Percentiles rank a stretch among this genome's conserved stretches.
phyloP scores from a whole-genome alignment of 768 basidiomycete species.

The Boletus pseudopeckii region DNA sequence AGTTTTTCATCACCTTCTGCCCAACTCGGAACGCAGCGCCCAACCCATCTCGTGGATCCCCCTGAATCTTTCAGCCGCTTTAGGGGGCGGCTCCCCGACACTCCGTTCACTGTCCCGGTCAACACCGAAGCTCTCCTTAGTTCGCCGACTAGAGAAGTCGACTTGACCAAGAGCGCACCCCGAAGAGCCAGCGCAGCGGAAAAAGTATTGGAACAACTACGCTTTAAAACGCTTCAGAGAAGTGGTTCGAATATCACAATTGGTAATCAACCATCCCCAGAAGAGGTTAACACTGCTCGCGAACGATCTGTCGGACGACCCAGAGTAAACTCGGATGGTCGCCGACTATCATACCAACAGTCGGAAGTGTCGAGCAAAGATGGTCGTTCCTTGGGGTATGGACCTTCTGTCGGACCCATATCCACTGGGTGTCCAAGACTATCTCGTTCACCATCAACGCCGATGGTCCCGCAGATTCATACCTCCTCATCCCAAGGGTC shows the following conservation, averaged over 20 bases:
- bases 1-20: slow-evolving; percentile 27
- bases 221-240: slow-evolving; percentile 54
- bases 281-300: slow-evolving; percentile 10
- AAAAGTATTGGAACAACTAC: slow-evolving; percentile 62
- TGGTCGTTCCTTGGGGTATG: slow-evolving; percentile 23
- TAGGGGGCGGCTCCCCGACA: slow-evolving; percentile 24
- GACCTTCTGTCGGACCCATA: slow-evolving; percentile 21
- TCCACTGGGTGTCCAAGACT: slow-evolving; percentile 45
- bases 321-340: slow-evolving; percentile 31
- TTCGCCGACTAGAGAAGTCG: slow-evolving; percentile 35
- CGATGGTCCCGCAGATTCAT: slow-evolving; percentile 37
- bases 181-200: slow-evolving; percentile 66
- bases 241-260: slow-evolving; percentile 23
- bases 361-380: slow-evolving; percentile 23
- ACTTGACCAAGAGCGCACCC: slow-evolving; percentile 26
- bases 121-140: slow-evolving; percentile 20
- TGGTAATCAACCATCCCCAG: slow-evolving; percentile 18
- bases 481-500: slow-evolving; percentile 24
- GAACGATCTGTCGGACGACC: slow-evolving; percentile 23
- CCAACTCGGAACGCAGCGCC: slow-evolving; percentile 10
- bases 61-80: slow-evolving; percentile 14
- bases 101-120: slow-evolving; percentile 15
- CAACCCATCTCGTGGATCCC: slow-evolving; percentile 5
- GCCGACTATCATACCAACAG: slow-evolving; percentile 24
- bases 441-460: slow-evolving; percentile 57